Conservation (phyloP, 768 basidiomycete genomes). For the Rhodocollybia butyracea region DNA sequence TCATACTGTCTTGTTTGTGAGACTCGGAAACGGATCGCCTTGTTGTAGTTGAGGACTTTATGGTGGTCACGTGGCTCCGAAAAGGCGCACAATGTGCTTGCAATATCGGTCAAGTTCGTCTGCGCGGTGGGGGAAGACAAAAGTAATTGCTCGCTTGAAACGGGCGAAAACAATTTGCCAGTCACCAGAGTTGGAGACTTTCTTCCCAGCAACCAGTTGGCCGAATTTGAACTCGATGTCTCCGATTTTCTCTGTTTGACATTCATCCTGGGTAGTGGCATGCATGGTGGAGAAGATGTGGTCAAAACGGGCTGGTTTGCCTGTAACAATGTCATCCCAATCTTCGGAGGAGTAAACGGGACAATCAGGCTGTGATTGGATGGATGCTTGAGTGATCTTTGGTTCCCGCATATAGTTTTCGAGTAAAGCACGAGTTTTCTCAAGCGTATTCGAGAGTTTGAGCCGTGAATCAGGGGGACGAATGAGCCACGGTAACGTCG, state of each 20-base stretch:
- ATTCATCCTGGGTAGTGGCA: not conserved
- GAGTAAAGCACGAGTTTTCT: not conserved
- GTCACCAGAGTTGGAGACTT: constrained; percentile 1
- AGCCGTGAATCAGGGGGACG: not conserved
- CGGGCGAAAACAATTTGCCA: constrained; percentile 11
- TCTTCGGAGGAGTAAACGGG: not conserved
- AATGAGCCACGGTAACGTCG: not conserved
- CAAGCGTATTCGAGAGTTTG: not conserved
- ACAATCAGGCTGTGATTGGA: not conserved
- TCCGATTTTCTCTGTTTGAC: not conserved
- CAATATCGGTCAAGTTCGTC: constrained; percentile 1
- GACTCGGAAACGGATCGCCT: constrained; percentile 6
- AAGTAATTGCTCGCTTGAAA: not conserved
- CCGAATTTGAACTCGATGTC: constrained; percentile 15
- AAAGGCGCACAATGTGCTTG: constrained; percentile 4
- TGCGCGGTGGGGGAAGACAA: constrained; percentile 8
- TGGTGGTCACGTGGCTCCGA: constrained; percentile 3
- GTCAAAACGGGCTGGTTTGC: not conserved
- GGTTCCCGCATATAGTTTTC: not conserved
- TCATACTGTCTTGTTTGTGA: not conserved
- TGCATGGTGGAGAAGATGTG: not conserved
- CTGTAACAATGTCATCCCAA: not conserved
- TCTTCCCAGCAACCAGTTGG: not conserved
- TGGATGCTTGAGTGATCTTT: not conserved
- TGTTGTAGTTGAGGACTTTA: constrained; percentile 11